Evolutionary conservation across 306 rosid species (phyloP), one percentile per base, ranked within the genome.

Genomic region (Canavalia ensiformis): DNA sequence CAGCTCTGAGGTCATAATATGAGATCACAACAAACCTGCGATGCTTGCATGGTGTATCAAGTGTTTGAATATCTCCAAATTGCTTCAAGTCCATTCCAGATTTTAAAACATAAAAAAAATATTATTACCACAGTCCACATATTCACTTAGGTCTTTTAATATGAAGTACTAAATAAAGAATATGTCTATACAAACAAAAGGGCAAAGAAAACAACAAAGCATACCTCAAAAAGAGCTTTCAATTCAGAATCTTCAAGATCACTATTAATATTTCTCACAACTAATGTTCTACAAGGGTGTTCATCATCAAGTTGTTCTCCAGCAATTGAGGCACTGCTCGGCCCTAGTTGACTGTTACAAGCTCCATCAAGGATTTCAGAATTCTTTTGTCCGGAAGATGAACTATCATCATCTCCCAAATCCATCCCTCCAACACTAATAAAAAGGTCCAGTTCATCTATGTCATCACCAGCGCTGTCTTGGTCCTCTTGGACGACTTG

Each of bases 381-480:
- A 18, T 77, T 76, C 82, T 72, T 91, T 78, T 54, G 84, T 55
- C 42, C 82, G 68, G 81, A 81, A n/a, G 70, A 86, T 76, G 52
- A 78, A 77, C 64, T 86, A 8, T 87, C 90, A 63, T 87, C 91
- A 37, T 49, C 72, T 85, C 89, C 95, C 65, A 92, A 76, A 39
- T 92, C 95, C 91, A 92, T 84, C 75, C 95, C 93, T 41, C 97
- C 95, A 68, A 88, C 86, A 84, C 95, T 90, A 47, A 74, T 84
- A 57, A 89, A 90, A 65, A 90, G 69, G 65, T 92, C 95, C 59
- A 84, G 82, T 33, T 90, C 95, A 74, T 88, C 91, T 83, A 84
- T 74, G 82, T 90, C 95, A 71, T 90, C 92, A 31, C 72, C 10
- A 0, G 52, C 2, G 11, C 68, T 79, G 57, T 0, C 25, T 18